Evolutionary conservation across 352 stramenopile genomes (phyloP).

Genomic region (Phytophthora kernoviae): DNA sequence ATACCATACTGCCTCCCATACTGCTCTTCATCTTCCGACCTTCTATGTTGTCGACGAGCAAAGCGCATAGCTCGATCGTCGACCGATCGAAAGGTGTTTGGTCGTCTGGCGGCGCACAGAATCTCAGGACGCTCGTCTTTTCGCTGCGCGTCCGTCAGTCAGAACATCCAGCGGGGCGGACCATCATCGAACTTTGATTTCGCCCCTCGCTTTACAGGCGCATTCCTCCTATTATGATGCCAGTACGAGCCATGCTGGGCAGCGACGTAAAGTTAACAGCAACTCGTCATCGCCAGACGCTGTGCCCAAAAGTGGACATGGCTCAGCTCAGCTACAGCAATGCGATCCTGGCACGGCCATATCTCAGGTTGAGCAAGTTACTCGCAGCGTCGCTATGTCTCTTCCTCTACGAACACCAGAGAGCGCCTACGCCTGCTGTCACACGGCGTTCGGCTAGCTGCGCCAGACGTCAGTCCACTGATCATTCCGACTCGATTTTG

Average conservation of each 20-base stretch:
- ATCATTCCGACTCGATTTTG: conserved; percentile 23
- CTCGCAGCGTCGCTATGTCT: conserved; percentile 5
- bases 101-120: conserved; percentile 6
- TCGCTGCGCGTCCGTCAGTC: conserved; percentile 19
- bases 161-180: conserved; percentile 1
- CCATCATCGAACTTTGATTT: conserved; percentile 19
- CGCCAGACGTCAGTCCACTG: conserved; percentile 19
- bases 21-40: conserved; percentile 6
- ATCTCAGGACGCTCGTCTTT: conserved; percentile 24
- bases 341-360: conserved; percentile 11
- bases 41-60: not conserved
- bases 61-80: not conserved
- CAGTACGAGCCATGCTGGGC: not conserved
- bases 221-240: conserved; percentile 11
- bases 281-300: conserved; percentile 10
- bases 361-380: conserved; percentile 19
- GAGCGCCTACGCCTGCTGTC: conserved; percentile 17
- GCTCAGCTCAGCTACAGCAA: conserved; percentile 6
- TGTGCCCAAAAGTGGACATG: conserved; percentile 33
- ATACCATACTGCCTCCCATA: not conserved
- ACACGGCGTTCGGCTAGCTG: conserved; percentile 35
- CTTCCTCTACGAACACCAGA: conserved; percentile 35
- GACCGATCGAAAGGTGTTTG: conserved; percentile 15
- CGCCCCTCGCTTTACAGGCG: not conserved
- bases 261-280: conserved; percentile 25